These are phyloP conservation scores for Apiospora arundinis DNA, from an alignment of 2,329 filamentous ascomycete species.

Conservation along the genomic window DNA sequence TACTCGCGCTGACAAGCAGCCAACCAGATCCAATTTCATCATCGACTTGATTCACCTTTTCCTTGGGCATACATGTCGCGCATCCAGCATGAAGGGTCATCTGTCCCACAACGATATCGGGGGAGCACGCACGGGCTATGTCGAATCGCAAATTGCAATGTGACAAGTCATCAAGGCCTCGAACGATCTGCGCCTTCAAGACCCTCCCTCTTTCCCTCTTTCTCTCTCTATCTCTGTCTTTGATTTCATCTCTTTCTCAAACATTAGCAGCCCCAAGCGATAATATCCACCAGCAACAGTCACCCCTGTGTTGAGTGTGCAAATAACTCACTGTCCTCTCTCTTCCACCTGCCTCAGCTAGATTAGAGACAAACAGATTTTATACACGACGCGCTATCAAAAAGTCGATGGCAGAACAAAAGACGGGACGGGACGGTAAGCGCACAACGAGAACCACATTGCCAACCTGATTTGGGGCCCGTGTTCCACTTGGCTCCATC, in stretches of 20 bases:
- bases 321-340: not conserved
- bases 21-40: not conserved
- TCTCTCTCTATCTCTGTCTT: too few species aligned
- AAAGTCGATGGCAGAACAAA: too few species aligned
- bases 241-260: not conserved
- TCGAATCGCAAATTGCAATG: not conserved
- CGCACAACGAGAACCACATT: not conserved
- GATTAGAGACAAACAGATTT: not conserved
- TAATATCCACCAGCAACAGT: not conserved
- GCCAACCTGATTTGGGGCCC: not conserved
- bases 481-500: not conserved
- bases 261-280: not conserved
- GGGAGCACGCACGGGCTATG: not conserved
- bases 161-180: not conserved
- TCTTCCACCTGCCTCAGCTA: not conserved
- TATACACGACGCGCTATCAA: not conserved
- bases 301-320: not conserved
- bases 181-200: not conserved
- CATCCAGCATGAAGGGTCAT: not conserved
- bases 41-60: not conserved
- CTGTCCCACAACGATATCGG: not conserved
- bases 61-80: not conserved
- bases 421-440: conserved; percentile 3
- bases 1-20: not conserved
- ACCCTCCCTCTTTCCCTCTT: not conserved